A percentile compares a stretch with the other conserved stretches of the same genome.
These are phyloP conservation scores for Thielaviopsis cerberus DNA, from an alignment of 2,329 filamentous ascomycete genomes.

Conservation along the genomic window DNA sequence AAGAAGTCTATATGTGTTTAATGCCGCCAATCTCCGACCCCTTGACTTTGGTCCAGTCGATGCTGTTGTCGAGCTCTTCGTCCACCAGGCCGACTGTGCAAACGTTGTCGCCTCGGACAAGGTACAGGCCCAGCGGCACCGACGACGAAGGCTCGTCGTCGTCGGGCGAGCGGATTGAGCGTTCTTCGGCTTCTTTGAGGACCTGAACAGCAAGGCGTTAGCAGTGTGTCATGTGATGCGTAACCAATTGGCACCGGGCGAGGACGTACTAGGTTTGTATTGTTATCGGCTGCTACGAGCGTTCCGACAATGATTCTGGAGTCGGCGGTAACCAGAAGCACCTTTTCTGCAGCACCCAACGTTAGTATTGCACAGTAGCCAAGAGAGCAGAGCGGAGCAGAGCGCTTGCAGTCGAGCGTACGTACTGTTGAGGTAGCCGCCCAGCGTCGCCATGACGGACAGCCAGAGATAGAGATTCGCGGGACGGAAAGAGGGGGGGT, in stretches of 20 bases:
- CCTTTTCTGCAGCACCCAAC: slow-evolving; percentile 46
- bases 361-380: background rate
- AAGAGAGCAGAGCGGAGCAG: background rate
- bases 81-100: slow-evolving; percentile 79
- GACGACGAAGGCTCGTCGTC: slow-evolving; percentile 66
- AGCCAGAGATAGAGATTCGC: background rate
- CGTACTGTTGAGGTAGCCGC: slow-evolving; percentile 27
- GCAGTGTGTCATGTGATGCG: background rate
- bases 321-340: slow-evolving; percentile 80
- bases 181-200: slow-evolving; percentile 64
- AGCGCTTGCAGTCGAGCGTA: background rate
- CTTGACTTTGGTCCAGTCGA: slow-evolving; percentile 82
- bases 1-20: slow-evolving; percentile 38
- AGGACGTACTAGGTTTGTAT: slow-evolving; percentile 60
- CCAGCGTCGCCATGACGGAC: slow-evolving; percentile 24
- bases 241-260: background rate
- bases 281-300: slow-evolving; percentile 71
- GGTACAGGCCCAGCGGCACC: slow-evolving; percentile 69
- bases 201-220: slow-evolving; percentile 32
- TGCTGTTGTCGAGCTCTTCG: slow-evolving; percentile 70
- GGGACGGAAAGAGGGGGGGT: background rate
- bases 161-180: slow-evolving; percentile 72
- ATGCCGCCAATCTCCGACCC: slow-evolving; percentile 68
- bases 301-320: slow-evolving; percentile 71
- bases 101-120: slow-evolving; percentile 88